Base-by-base conservation (phyloP, 2,329 filamentous ascomycete species). In the Exophiala phaeomuriformis region DNA sequence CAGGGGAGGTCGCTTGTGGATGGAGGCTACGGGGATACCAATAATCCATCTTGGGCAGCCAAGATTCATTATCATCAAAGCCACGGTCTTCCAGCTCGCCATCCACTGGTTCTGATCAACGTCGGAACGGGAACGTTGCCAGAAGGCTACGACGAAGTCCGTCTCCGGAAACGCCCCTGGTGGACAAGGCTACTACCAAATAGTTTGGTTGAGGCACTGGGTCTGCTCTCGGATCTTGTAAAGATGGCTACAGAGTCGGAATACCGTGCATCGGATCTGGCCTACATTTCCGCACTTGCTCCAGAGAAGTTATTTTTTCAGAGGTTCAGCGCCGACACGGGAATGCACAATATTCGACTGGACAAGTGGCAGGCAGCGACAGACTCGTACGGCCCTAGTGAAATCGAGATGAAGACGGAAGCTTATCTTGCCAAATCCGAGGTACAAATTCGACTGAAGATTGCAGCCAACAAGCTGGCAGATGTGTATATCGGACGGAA, bases 221-320 rank as follows among this genome's bases (percentile, higher is more conserved):
- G 56, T 44, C 46, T 58, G 8, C 40, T 61, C 27, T 43, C 55
- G 10, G 57, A 61, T 49, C 55, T 61, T n/a, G 45, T 52, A 12
- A 53, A 49, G 6, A 59, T 61, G 42, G 59, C 59, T 7, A 61
- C 59, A 7, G 55, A 61, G 28, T 58, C 57, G 7, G 59, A 61
- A 51, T 27, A 51, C 7, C 48, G 41, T 10, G 57, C 53, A n/a
- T 37, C 40, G 4, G 36, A 48, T 9, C 35, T 61, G 49, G 30
- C 43, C 27, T 53, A 58, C 31, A 51, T 61, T 6, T 48, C 58
- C 1, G 51, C 56, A n/a, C 52, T 32, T 19, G 42, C 49, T 47
- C 51, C 57, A 5, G 52, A 56, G 9, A 48, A 58, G 30, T 52
- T 61, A 28, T 53, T 51, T 31, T 58, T 60, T 51, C 44, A 57